Conservation (phyloP, 73 alveolate genomes). For the Blepharisma japonicum region DNA sequence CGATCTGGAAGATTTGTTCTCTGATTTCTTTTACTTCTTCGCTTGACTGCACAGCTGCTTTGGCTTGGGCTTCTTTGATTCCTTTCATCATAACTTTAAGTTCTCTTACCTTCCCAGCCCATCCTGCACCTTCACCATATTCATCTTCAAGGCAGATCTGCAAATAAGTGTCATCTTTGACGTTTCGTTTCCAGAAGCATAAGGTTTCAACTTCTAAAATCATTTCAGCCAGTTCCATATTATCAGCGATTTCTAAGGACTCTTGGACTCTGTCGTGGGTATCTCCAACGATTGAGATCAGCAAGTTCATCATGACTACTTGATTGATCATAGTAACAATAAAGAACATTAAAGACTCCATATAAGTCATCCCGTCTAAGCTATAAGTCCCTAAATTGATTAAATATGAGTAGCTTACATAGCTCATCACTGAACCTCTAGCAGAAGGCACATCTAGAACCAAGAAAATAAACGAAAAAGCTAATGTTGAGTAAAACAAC, state of each 20-base stretch:
- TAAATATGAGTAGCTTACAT: too few relatives aligned
- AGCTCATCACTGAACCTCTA: too few relatives aligned
- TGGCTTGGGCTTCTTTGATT: too few relatives aligned
- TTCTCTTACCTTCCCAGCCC: too few relatives aligned
- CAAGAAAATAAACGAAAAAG: slow-evolving; percentile 17
- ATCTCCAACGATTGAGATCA: slow-evolving; percentile 36
- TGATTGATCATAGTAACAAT: slow-evolving; percentile 27
- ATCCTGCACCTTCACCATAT: too few relatives aligned
- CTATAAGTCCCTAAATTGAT: too few relatives aligned
- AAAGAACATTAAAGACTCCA: slow-evolving; percentile 29
- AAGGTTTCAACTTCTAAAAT: slow-evolving; percentile 30
- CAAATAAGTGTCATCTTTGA: neutral
- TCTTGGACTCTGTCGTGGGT: slow-evolving; percentile 33
- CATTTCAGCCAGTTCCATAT: slow-evolving; percentile 29
- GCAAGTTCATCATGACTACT: slow-evolving; percentile 27
- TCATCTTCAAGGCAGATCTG: too few relatives aligned
- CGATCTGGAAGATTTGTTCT: too few relatives aligned
- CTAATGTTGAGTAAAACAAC: slow-evolving; percentile 3
- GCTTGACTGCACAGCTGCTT: too few relatives aligned
- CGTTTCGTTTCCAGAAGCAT: slow-evolving; percentile 4
- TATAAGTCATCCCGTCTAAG: too few relatives aligned
- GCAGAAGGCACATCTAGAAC: neutral
- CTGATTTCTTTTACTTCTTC: too few relatives aligned
- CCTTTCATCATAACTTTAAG: too few relatives aligned
- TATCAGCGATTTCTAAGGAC: slow-evolving; percentile 18